These are phyloP conservation scores for Cladorrhinum samala DNA, from an alignment of 495 filamentous ascomycete species.

Conservation along the genomic window DNA sequence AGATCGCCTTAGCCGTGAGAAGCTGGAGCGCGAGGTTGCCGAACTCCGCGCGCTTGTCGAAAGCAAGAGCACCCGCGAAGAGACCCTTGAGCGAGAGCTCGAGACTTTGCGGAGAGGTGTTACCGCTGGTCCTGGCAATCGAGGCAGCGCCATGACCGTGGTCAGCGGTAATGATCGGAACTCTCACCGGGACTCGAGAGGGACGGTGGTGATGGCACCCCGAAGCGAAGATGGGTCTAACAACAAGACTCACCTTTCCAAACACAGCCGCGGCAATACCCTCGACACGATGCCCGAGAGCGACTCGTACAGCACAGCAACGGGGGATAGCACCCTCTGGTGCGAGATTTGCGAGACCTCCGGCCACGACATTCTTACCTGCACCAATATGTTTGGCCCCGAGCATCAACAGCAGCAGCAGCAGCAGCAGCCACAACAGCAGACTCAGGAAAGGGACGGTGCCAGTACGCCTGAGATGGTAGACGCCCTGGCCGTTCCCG, in stretches of 20 bases:
- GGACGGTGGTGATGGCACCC: constrained; percentile 47
- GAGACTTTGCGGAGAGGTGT: constrained; percentile 52
- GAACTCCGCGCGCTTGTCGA: constrained; percentile 67
- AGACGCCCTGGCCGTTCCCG: constrained; percentile 34
- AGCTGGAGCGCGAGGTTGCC: constrained; percentile 68
- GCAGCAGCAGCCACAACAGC: constrained; percentile 14
- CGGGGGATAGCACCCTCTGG: constrained; percentile 70
- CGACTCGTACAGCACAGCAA: constrained; percentile 64
- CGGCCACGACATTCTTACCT: constrained; percentile 92
- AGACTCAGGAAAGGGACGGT: constrained; percentile 27
- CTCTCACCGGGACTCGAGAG: constrained; percentile 53
- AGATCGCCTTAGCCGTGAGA: constrained; percentile 51
- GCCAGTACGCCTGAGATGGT: constrained; percentile 34
- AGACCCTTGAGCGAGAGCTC: constrained; percentile 85
- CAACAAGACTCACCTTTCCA: constrained; percentile 23
- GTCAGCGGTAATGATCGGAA: constrained; percentile 44
- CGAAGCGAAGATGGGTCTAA: constrained; percentile 33
- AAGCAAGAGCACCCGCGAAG: constrained; percentile 67
- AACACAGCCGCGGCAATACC: constrained; percentile 40
- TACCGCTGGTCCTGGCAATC: constrained; percentile 21
- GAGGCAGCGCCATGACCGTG: constrained; percentile 48
- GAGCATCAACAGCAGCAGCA: constrained; percentile 35
- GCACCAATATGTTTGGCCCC: constrained; percentile 78
- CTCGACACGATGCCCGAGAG: constrained; percentile 63
- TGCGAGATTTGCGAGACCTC: constrained; percentile 92